Evolutionary conservation across 441 rosid genomes (phyloP).

Genomic region (Capsella rubella): DNA sequence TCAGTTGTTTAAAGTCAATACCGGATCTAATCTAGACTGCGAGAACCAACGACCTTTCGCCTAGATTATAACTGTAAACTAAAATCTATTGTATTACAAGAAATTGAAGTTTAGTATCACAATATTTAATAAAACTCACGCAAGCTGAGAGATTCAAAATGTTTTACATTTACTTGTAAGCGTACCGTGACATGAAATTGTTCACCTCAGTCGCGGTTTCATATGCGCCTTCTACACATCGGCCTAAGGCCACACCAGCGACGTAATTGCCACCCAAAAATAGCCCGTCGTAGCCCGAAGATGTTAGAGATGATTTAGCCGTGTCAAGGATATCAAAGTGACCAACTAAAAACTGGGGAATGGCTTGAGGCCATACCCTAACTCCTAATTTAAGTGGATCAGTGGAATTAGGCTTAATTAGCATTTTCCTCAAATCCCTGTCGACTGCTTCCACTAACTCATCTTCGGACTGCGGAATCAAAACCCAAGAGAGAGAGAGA

Average conservation of each 20-base stretch:
- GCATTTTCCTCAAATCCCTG: conserved; percentile 27
- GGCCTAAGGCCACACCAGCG: conserved; percentile 87
- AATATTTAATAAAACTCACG: conserved; percentile 18
- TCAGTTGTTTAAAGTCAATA: conserved; percentile 55
- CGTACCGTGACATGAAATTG: conserved; percentile 61
- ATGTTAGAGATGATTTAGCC: conserved; percentile 59
- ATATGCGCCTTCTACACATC: conserved; percentile 66
- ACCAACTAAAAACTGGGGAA: conserved; percentile 74
- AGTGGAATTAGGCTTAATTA: conserved; percentile 50
- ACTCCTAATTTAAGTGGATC: conserved; percentile 26
- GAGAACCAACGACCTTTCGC: conserved; percentile 63
- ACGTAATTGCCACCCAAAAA: conserved; percentile 87
- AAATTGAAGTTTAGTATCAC: background rate
- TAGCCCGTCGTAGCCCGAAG: conserved; percentile 66
- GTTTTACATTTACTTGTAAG: conserved; percentile 55
- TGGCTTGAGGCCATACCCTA: conserved; percentile 29
- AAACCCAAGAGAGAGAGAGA: background rate
- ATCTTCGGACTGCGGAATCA: conserved; percentile 12
- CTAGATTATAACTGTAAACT: conserved; percentile 1
- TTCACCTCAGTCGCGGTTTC: conserved; percentile 53
- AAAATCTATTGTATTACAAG: background rate
- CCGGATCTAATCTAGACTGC: conserved; percentile 77
- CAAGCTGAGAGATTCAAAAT: conserved; percentile 20
- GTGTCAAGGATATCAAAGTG: conserved; percentile 74
- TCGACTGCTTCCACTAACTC: conserved; percentile 32